phyloP scores from a whole-genome alignment of 1,139 yeast genomes.

The Pichia sp. region DNA sequence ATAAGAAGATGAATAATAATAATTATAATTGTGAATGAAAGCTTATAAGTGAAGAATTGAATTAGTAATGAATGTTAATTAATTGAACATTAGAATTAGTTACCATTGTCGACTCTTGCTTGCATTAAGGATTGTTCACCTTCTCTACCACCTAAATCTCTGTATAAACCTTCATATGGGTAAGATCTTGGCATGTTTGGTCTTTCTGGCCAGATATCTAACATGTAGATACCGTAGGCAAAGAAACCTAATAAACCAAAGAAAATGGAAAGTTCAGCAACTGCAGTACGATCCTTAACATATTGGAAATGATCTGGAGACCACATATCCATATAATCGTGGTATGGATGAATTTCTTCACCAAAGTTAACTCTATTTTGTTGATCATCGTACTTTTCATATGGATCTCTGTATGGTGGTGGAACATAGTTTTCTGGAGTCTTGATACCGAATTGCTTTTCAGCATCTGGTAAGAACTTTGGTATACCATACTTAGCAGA shows the following conservation, averaged over 20 bases:
- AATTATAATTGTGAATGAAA: background rate
- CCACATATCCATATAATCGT: slow-evolving; percentile 82
- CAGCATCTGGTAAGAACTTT: slow-evolving; percentile 30
- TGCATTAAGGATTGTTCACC: slow-evolving; percentile 44
- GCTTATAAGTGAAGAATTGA: background rate
- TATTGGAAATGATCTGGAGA: slow-evolving; percentile 74
- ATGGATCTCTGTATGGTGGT: slow-evolving; percentile 62
- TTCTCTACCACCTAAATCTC: slow-evolving; percentile 64
- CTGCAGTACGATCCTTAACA: slow-evolving; percentile 61
- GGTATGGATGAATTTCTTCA: slow-evolving; percentile 70
- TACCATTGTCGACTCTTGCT: slow-evolving; percentile 36
- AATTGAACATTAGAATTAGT: slow-evolving; percentile 1
- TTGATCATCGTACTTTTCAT: slow-evolving; percentile 73
- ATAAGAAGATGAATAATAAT: background rate
- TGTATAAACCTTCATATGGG: slow-evolving; percentile 75
- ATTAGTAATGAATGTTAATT: background rate
- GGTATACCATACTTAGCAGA: slow-evolving; percentile 27
- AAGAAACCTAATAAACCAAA: slow-evolving; percentile 55
- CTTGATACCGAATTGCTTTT: slow-evolving; percentile 37
- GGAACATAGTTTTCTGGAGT: slow-evolving; percentile 52
- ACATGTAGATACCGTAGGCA: slow-evolving; percentile 43
- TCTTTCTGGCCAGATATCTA: slow-evolving; percentile 67
- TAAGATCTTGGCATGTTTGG: slow-evolving; percentile 76
- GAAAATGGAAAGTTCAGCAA: slow-evolving; percentile 49
- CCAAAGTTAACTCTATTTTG: slow-evolving; percentile 78